Base-by-base conservation (phyloP, 2,329 filamentous ascomycete species). In the Saccharata proteae region DNA sequence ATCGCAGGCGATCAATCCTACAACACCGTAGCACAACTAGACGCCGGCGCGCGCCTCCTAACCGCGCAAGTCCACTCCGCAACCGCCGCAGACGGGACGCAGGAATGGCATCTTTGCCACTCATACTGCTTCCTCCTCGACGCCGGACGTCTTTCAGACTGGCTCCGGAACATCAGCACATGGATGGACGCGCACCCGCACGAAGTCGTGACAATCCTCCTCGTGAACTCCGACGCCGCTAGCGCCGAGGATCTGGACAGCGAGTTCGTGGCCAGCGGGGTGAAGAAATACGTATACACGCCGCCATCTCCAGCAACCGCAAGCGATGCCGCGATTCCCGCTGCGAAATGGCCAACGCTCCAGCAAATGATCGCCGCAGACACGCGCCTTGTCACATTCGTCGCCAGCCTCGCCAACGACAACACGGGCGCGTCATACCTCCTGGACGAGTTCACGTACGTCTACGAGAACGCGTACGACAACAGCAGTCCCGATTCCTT, bases 401-500 rank as follows among this genome's bases (percentile, higher is more conserved):
- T 81, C 38, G 71, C 75, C 14, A 65, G 64, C 28, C 22, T 48
- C 8, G 27, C 32, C 25, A 31, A 44, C 14, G 38, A 51, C 3
- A 54, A 48, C 21, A 42, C 47, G 4, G 43, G 30, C 11, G 60
- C 61, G 38, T 65, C 74, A 0, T 74, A 70, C 48, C 59, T 78
- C 11, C 58, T 77, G 26, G 52, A 64, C 46, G 68, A 76, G 53
- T 77, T 72, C 49, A 48, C 55, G 40, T 66, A 68, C 54, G 56
- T 83, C 38, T 84, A 80, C 54, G 79, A 84, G 54, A 83, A 73
- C 11, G 49, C 62, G 4, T 83, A 68, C 51, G 70, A 79, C 30
- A 68, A 78, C 27, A 71, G 65, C 6, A 58, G 61, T 10, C 52
- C 71, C 1, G 52, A 59, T 2, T 71, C 69, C 48, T 84, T 83